Evolutionary conservation across 2,329 filamentous ascomycete species (phyloP), one percentile per base, ranked within the genome.

Genomic region (Uncinocarpus reesii): DNA sequence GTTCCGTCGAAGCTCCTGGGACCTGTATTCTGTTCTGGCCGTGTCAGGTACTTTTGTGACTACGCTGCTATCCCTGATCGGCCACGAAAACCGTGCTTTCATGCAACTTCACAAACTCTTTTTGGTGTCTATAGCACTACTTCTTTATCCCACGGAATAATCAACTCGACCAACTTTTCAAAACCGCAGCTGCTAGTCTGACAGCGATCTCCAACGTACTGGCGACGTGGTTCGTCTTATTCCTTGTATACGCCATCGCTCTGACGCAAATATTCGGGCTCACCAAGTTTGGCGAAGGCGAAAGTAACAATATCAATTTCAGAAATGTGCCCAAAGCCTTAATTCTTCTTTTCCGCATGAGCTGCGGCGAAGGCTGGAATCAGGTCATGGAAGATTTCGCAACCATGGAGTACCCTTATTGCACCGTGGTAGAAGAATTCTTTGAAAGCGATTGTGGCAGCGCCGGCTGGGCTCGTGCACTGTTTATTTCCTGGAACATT

Each of bases 401-500:
- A 8, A 77, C 72, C 40, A 84, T 95, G 55, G 76, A 78, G 53
- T 81, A 84, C 2, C 90, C 90, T 0, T 77, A 86, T 44, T 98
- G 92, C 66, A 87, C 89, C 1, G 74, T 81, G 16, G 76, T 76
- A 29, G 60, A 70, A 1, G 75, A 76, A 32, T 95, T 95, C 65
- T 90, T 88, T 59, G 71, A 85, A 35, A 92, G 87, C 58, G 93
- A 98, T 67, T 98, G 92, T 61, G 92, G 92, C 50, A 95, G 90
- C 68, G 78, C 81, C 43, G 77, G 80, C 32, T 98, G 92, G 88
- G 88, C 92, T 6, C 77, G 88, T 44, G 79, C 81, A 28, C 73
- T 98, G 7, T 98, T 98, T 71, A 88, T 96, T 50, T 80, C 84
- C 3, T 98, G 92, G 92, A 98, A 98, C 71, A 90, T 98, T 59